Evolutionary conservation across 148 eudicot species (phyloP).

Genomic region (Polygonum aviculare): DNA sequence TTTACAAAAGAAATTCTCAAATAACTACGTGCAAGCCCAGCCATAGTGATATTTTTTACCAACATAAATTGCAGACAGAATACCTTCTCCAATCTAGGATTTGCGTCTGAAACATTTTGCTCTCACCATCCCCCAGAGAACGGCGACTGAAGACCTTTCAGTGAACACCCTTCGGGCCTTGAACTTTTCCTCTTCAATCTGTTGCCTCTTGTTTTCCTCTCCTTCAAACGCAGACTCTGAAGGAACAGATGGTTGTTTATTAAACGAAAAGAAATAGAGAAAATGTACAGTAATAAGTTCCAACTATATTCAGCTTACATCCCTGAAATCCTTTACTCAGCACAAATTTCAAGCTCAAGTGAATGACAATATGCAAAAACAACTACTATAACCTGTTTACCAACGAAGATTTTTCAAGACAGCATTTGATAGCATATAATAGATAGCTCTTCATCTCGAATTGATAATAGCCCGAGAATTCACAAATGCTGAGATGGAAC

Average conservation of each 20-base stretch:
- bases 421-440: neutral
- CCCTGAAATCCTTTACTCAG: neutral
- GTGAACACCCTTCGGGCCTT: constrained; percentile 13
- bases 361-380: neutral
- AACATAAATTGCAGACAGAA: constrained; percentile 1
- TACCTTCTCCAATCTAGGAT: constrained; percentile 19
- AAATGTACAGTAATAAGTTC: neutral
- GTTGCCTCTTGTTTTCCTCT: constrained; percentile 36
- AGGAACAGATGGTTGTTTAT: neutral
- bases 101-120: constrained; percentile 12
- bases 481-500: neutral
- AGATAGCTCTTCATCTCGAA: neutral
- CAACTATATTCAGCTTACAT: neutral
- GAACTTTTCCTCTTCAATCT: constrained; percentile 33
- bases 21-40: neutral
- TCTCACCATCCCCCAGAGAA: constrained; percentile 22
- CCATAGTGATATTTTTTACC: neutral
- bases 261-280: neutral
- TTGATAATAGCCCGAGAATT: neutral
- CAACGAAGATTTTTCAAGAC: neutral
- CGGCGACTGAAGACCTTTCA: constrained; percentile 19
- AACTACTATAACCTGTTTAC: neutral
- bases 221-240: constrained; percentile 82
- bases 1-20: neutral
- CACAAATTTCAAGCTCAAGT: neutral